Conservation (phyloP, 768 basidiomycete genomes). For the Boletus pseudo-olivaceus region DNA sequence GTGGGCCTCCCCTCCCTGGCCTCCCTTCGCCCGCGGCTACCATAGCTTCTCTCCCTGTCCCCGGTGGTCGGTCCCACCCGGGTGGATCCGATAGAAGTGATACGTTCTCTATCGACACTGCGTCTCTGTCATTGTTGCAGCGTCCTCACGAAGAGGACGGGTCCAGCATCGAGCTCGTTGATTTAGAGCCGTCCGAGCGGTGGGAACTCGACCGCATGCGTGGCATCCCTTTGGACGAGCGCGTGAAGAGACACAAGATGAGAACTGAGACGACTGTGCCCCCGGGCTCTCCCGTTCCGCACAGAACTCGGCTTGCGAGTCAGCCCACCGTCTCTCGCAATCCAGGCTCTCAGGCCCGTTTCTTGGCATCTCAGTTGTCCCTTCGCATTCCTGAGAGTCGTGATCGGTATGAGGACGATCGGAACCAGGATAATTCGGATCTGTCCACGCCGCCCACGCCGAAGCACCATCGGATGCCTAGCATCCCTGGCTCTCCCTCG, state of each 20-base stretch:
- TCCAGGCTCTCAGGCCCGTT: conserved; percentile 29
- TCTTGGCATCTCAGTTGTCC: conserved; percentile 32
- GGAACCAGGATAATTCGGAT: conserved; percentile 30
- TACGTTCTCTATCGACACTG: conserved; percentile 19
- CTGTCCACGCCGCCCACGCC: conserved; percentile 31
- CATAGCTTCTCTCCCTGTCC: conserved; percentile 23
- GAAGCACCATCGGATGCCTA: conserved; percentile 30
- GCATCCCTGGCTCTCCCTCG: conserved; percentile 30
- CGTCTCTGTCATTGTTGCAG: conserved; percentile 15
- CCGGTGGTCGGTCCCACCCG: conserved; percentile 5
- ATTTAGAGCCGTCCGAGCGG: conserved; percentile 39
- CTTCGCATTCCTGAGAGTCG: conserved; percentile 33
- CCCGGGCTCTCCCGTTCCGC: conserved; percentile 16
- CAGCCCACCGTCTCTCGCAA: conserved; percentile 26
- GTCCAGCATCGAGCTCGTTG: conserved; percentile 52
- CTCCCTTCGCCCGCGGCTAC: conserved; percentile 24
- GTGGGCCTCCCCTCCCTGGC: conserved; percentile 23
- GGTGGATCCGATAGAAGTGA: conserved; percentile 24
- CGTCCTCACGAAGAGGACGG: conserved; percentile 42
- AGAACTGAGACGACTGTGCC: conserved; percentile 31
- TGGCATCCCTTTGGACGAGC: conserved; percentile 42
- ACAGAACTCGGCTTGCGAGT: conserved; percentile 30
- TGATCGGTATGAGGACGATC: conserved; percentile 32
- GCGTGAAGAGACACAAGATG: conserved; percentile 35
- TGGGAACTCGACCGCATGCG: conserved; percentile 45